Percentiles rank a stretch among this genome's conserved stretches.
Conservation (phyloP, 139 green algal genomes). For the Chlamydomonas schloesseri region DNA sequence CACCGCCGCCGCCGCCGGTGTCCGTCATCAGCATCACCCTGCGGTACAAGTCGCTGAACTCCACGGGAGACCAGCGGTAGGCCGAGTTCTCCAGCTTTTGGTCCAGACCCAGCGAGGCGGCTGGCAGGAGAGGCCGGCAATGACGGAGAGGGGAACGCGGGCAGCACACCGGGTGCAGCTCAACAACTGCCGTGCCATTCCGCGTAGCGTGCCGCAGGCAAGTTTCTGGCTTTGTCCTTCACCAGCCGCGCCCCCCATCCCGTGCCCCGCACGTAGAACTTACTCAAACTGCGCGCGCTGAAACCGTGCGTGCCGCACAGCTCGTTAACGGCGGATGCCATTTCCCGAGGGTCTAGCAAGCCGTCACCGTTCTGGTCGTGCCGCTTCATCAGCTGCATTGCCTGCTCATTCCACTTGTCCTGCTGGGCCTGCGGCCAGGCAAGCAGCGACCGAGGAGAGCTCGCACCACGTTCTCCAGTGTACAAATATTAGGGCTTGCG, state of each 20-base stretch:
- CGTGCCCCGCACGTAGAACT: background rate
- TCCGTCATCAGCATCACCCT: constrained; percentile 25
- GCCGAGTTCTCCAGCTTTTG: constrained; percentile 34
- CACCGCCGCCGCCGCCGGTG: background rate
- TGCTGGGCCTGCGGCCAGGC: background rate
- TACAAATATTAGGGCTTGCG: too few species aligned
- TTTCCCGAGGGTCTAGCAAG: constrained; percentile 38
- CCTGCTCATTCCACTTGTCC: constrained; percentile 41
- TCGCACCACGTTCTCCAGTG: too few species aligned
- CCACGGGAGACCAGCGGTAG: constrained; percentile 36
- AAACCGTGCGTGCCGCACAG: constrained; percentile 37
- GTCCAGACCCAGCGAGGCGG: constrained; percentile 30
- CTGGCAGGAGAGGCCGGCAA: background rate
- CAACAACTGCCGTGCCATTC: background rate
- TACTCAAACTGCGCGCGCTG: constrained; percentile 28
- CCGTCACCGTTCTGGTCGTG: constrained; percentile 42
- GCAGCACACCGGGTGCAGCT: too few species aligned
- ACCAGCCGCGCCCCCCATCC: too few species aligned
- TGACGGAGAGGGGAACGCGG: background rate
- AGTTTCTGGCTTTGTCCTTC: too few species aligned
- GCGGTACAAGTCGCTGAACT: constrained; percentile 32
- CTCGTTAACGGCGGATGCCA: constrained; percentile 40
- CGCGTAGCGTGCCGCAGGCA: too few species aligned
- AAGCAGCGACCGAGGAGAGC: too few species aligned
- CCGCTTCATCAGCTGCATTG: constrained; percentile 37